These are phyloP conservation scores for Gonapodya sp. DNA, from an alignment of 192 early-diverging fungal genomes.

Conservation along the genomic window DNA sequence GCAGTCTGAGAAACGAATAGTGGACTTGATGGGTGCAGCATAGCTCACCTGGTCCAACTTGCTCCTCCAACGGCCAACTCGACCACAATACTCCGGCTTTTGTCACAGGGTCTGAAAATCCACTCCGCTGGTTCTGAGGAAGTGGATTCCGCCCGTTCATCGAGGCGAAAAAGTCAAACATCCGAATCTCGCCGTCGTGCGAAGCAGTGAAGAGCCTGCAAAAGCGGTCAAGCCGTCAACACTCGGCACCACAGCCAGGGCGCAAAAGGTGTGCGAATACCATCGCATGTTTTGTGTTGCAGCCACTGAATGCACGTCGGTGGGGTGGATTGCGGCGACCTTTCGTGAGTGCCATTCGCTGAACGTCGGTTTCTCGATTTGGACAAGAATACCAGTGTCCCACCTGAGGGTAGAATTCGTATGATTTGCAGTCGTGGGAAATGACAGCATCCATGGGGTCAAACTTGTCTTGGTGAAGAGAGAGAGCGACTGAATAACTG, in stretches of 20 bases:
- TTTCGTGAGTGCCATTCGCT: constrained; percentile 12
- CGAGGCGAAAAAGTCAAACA: constrained; percentile 84
- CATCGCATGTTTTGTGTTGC: constrained; percentile 65
- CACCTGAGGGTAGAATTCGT: not conserved
- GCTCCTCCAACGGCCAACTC: not conserved
- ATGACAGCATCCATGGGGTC: not conserved
- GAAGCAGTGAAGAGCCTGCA: constrained; percentile 58
- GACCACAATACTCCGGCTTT: constrained; percentile 27
- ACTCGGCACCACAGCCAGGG: no score
- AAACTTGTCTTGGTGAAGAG: not conserved
- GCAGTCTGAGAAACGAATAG: not conserved
- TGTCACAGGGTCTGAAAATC: constrained; percentile 74
- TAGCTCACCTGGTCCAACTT: not conserved
- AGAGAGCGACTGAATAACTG: no score
- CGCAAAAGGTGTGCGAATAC: constrained; percentile 19
- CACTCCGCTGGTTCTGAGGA: constrained; percentile 77
- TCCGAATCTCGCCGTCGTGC: constrained; percentile 91
- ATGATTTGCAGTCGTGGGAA: not conserved
- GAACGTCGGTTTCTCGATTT: not conserved
- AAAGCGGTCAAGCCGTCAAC: no score
- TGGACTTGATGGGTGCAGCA: not conserved
- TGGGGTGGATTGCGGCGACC: constrained; percentile 52
- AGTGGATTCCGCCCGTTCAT: constrained; percentile 70
- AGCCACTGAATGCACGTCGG: constrained; percentile 57
- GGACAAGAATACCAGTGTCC: not conserved